Evolutionary conservation across 768 basidiomycete genomes (phyloP), one percentile per base, ranked within the genome.

Genomic region (Candolleomyces aberdarensis): DNA sequence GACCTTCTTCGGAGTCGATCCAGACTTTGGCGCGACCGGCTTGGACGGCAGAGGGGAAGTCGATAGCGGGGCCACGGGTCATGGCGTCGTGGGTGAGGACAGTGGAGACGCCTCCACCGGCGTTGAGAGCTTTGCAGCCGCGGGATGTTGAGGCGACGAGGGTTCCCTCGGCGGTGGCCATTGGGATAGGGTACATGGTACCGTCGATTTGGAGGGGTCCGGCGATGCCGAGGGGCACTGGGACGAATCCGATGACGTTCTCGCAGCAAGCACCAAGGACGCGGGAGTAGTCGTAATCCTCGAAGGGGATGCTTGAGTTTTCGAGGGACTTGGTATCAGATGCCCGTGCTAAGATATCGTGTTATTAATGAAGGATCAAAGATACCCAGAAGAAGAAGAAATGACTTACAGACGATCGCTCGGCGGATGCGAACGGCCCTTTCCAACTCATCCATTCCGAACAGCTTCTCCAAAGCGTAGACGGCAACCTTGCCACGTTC

Each of bases 131-230:
- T 75, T 98, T 99, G 79, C 94, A 97, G 5, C 96, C 96, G 63
- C 26, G 26, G 26, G 26, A 26, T 26, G 26, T 26, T 26, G 26
- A 26, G 26, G 26, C 26, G 1, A 26, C 97, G 89, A 0, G 96
- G 0, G 97, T 98, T 60, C 97, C 97, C 72, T 99, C 97, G n/a
- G 97, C 96, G 4, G 97, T 99, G 50, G 97, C 97, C 97, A 99
- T 98, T 9, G 97, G 97, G 67, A 99, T 96, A 41, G 88, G 96
- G 68, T 87, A 87, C 51, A 87, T 75, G 44, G 82, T 76, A 32
- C 92, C 94, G 67, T 99, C 96, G 69, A 99, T 83, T 47, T 85
- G 91, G 39, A 99, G 85, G 3, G 97, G 97, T 1, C 97, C 97
- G 14, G 97, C 97, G 62, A 98, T 90, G 65, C 97, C 97, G 56